These are phyloP conservation scores for Penicillium sp. DNA, from an alignment of 2,329 filamentous ascomycete species.

Conservation along the genomic window DNA sequence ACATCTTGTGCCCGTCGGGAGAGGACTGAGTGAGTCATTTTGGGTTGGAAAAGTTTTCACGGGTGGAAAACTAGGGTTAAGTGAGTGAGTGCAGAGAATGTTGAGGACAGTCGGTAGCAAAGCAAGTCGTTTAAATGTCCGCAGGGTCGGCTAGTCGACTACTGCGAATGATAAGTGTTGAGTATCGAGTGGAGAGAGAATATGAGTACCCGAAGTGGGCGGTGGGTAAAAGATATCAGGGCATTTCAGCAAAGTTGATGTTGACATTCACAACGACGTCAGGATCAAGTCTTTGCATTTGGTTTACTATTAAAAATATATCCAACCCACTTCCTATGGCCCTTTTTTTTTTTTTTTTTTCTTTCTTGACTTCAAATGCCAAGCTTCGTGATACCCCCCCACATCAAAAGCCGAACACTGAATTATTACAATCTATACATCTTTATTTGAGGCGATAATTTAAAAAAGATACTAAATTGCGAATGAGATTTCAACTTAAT, in stretches of 20 bases:
- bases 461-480: background rate
- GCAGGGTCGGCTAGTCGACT: background rate
- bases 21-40: slow-evolving; percentile 1
- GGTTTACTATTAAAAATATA: background rate
- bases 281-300: too few species aligned
- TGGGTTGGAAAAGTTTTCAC: background rate
- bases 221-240: too few species aligned
- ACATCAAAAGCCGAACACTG: background rate
- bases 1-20: slow-evolving; percentile 18
- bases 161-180: background rate
- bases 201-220: background rate
- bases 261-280: too few species aligned
- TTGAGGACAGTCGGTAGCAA: background rate
- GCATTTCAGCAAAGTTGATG: too few species aligned
- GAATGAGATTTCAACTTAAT: background rate
- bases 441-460: background rate
- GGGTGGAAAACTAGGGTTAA: background rate
- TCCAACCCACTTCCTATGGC: background rate
- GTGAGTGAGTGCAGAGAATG: background rate
- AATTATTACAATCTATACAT: background rate
- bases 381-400: too few species aligned
- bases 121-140: background rate
- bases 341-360: too few species aligned
- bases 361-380: background rate
- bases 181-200: background rate